Evolutionary conservation across 768 basidiomycete species (phyloP), one percentile per base, ranked within the genome.

Genomic region (Podaxis pistillaris): DNA sequence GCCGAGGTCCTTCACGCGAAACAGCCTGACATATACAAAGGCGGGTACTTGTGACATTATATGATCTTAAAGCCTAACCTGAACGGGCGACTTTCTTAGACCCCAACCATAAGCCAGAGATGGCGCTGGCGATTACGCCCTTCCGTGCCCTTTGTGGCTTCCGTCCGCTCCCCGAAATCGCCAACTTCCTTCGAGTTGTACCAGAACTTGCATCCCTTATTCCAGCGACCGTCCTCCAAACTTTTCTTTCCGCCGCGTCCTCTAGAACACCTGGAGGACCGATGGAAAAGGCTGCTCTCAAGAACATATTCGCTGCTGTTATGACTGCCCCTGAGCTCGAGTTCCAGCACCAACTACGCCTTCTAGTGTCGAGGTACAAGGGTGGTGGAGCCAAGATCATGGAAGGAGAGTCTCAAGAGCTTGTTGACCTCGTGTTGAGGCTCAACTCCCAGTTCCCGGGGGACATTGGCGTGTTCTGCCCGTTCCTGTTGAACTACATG

Each of bases 31-130:
- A 83, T 97, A 52, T 99, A 99, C 79, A 97, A 95, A 79, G 96
- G 95, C 91, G 68, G 62, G 81, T 70, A 46, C 13, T 38, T 50
- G 50, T 13, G 24, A 12, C 28, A 53, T 51, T 56, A n/a, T 24
- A 33, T 22, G 40, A 51, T 57, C 11, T 6, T 38, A 46, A 26
- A 37, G 33, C 38, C 19, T 50, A 52, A 38, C 49, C 40, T 36
- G 49, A 56, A 50, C 22, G 7, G 38, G 33, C 15, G 9, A n/a
- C 41, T 46, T 13, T 6, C 40, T 40, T 58, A 93, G 97, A 99
- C 73, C 85, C 87, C 4, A 98, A 98, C 71, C 97, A 99, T 69
- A 99, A 99, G 75, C 97, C 97, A 2, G 97, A 99, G 73, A 96
- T 99, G 93, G 94, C 96, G n/a, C 82, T 99, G 40, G 97, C 97